Base-by-base conservation (phyloP, 768 basidiomycete genomes). In the Tricholoma saponaceum region DNA sequence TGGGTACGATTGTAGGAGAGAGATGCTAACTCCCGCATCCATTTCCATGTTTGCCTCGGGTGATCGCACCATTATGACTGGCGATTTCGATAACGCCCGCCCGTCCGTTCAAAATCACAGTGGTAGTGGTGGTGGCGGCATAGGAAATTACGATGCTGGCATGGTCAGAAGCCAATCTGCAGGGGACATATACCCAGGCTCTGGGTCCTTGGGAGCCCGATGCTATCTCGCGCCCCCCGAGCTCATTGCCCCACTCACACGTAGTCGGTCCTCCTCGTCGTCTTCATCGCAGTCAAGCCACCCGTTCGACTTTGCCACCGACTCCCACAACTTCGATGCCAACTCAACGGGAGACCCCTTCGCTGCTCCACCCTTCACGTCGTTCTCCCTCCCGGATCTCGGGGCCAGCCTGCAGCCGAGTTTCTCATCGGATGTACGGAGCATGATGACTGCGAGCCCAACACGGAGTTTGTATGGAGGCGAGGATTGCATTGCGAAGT, bases 251-350 rank as follows among this genome's bases (percentile, higher is more conserved):
- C 62, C 57, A 4, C 26, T 59, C 1, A 54, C 66, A 9, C 58
- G 66, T n/a, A 67, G 66, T 44, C 61, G 64, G n/a, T 50, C 47
- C 5, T 67, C 64, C n/a, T 66, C 66, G 0, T 64, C 66, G 1
- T 64, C 68, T 0, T 70, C 69, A 1, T 74, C 75, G 0, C 69
- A 70, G 51, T 72, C 72, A 9, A 72, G 70, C 62, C 63, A 64
- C 26, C 53, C 25, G 13, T 46, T 23, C 22, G 18, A 55, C 13
- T 30, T 50, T n/a, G 12, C 44, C 28, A 46, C 18, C 54, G 46
- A n/a, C 46, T 20, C 1, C 51, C 54, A n/a, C 22, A 43, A 33
- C 28, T 50, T 52, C 2, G 55, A 41, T 54, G 55, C 51, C 44
- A 57, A 9, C 59, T 44, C 20, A 53, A 50, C 9, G 55, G 61